Evolutionary conservation across 2,329 filamentous ascomycete genomes (phyloP).

Genomic region (Dothideomycetes sp.): DNA sequence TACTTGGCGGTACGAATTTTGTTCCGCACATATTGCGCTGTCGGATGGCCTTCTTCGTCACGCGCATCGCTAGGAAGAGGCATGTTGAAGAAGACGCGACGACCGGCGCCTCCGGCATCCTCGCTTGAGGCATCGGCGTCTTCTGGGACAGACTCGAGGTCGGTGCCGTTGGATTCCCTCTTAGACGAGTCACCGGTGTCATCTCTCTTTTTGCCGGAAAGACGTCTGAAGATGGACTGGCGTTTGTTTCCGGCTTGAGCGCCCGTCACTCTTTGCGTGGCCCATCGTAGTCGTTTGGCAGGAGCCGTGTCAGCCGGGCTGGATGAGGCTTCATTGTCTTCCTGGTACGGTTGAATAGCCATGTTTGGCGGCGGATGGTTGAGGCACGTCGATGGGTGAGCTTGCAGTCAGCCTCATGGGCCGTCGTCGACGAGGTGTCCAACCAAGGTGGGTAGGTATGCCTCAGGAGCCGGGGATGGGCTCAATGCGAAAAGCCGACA

Average conservation of each 20-base stretch:
- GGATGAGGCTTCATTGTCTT: conserved; percentile 42
- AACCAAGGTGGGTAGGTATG: conserved; percentile 3
- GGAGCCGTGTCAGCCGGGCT: conserved; percentile 41
- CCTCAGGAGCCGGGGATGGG: conserved; percentile 11
- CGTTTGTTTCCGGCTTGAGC: conserved; percentile 71
- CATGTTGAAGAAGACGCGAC: conserved; percentile 76
- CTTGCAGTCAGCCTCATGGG: neutral
- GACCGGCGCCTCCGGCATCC: conserved; percentile 31
- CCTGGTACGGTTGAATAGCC: conserved; percentile 20
- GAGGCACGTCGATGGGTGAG: neutral
- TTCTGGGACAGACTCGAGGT: conserved; percentile 36
- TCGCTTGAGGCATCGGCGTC: conserved; percentile 29
- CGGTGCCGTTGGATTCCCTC: conserved; percentile 28
- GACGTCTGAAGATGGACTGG: conserved; percentile 66
- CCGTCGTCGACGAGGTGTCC: conserved; percentile 3
- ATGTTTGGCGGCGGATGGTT: conserved; percentile 5
- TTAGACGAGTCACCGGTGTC: conserved; percentile 29
- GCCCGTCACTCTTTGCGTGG: conserved; percentile 77
- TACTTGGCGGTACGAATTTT: conserved; percentile 98
- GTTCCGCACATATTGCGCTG: conserved; percentile 68
- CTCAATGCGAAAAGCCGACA: conserved; percentile 4
- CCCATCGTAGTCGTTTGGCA: conserved; percentile 78
- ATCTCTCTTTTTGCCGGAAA: conserved; percentile 22
- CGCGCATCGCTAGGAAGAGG: conserved; percentile 64
- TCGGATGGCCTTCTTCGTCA: conserved; percentile 72